Evolutionary conservation across 805 yeast genomes (phyloP).

Genomic region (Saccharomycopsis sp.): DNA sequence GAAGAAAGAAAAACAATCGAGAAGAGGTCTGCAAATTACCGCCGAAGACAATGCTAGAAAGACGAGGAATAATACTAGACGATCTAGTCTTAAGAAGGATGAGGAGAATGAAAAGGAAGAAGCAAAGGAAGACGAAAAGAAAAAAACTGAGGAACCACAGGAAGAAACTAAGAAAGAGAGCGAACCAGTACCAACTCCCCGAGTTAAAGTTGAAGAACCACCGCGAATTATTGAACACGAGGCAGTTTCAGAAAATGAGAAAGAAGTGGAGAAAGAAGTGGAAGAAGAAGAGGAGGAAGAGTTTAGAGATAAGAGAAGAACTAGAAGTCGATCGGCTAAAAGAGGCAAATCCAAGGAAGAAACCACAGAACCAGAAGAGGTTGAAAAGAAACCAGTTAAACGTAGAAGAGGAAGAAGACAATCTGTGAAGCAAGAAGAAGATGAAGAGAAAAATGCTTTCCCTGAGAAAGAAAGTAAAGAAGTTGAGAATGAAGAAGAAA

Average conservation of each 20-base stretch:
- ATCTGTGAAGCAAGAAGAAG: background rate
- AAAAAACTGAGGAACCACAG: conserved; percentile 6
- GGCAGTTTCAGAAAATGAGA: conserved; percentile 2
- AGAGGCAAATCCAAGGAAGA: background rate
- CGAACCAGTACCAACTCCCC: background rate
- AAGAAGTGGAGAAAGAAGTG: conserved; percentile 12
- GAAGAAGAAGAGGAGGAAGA: conserved; percentile 17
- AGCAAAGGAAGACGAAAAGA: conserved; percentile 7
- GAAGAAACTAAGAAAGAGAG: conserved; percentile 1
- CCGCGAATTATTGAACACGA: background rate
- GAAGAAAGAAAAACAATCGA: background rate
- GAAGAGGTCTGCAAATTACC: background rate
- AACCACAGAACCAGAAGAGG: background rate
- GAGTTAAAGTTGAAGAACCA: background rate
- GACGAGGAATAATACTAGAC: conserved; percentile 5
- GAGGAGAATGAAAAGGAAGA: conserved; percentile 4
- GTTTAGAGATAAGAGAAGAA: conserved; percentile 13
- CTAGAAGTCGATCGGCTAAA: background rate
- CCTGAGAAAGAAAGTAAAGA: background rate
- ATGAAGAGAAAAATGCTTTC: conserved; percentile 1
- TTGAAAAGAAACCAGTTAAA: background rate
- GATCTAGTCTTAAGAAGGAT: background rate
- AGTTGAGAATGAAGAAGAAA: background rate
- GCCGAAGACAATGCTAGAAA: no score
- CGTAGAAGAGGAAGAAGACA: conserved; percentile 8